Evolutionary conservation across 257 asterid genomes (phyloP).

Genomic region (Ligustrum vulgare): DNA sequence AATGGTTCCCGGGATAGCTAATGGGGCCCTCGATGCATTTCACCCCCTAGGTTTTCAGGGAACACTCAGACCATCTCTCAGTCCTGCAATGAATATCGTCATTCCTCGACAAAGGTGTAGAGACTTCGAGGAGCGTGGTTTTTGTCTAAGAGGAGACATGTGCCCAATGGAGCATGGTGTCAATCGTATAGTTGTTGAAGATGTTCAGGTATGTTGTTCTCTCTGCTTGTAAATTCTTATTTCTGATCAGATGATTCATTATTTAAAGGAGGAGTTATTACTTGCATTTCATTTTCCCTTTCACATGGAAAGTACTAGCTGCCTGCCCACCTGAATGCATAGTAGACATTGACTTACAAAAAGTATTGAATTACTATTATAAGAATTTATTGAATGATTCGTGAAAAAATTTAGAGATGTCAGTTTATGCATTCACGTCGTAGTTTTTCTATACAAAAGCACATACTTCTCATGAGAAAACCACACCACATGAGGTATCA

Average conservation of each 20-base stretch:
- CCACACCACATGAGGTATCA: not conserved
- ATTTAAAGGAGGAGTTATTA: not conserved
- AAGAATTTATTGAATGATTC: slow-evolving; percentile 2
- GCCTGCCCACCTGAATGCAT: slow-evolving; percentile 1
- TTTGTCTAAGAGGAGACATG: slow-evolving; percentile 98
- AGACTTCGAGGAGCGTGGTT: slow-evolving; percentile 99
- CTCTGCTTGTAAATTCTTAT: not conserved
- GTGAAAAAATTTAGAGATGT: not conserved
- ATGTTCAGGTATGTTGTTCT: slow-evolving; percentile 77
- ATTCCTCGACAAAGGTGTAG: slow-evolving; percentile 80
- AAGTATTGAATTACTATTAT: not conserved
- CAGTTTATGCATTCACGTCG: not conserved
- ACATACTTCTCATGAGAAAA: not conserved
- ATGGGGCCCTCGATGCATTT: slow-evolving; percentile 75
- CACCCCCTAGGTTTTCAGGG: slow-evolving; percentile 76
- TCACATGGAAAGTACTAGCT: slow-evolving; percentile 7
- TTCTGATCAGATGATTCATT: slow-evolving; percentile 14
- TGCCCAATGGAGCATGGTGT: slow-evolving; percentile 99
- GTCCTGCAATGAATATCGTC: slow-evolving; percentile 61
- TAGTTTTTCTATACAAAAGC: not conserved
- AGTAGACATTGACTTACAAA: not conserved
- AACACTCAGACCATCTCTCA: slow-evolving; percentile 55
- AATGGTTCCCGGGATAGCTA: slow-evolving; percentile 73
- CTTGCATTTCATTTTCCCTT: not conserved
- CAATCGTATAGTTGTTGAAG: slow-evolving; percentile 94